These are phyloP conservation scores for Pythium grandisporangium DNA, from an alignment of 352 stramenopile genomes.

Conservation along the genomic window DNA sequence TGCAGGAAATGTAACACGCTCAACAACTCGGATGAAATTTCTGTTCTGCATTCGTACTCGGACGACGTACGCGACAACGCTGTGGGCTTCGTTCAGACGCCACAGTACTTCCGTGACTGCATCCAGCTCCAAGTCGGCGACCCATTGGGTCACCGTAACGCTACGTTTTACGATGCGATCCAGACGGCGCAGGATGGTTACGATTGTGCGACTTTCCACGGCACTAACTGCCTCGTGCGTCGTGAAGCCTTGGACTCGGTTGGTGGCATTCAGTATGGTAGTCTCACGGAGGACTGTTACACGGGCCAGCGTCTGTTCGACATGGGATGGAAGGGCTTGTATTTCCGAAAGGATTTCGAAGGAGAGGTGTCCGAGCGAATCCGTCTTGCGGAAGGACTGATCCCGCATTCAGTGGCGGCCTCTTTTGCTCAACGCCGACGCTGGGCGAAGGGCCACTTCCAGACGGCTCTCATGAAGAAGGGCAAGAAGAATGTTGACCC, in stretches of 20 bases:
- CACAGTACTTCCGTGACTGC: conserved; percentile 81
- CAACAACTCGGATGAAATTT: conserved; percentile 41
- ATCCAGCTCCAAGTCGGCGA: conserved; percentile 78
- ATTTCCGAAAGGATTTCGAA: conserved; percentile 86
- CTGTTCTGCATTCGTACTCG: conserved; percentile 68
- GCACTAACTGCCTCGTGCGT: conserved; percentile 75
- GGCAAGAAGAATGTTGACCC: conserved; percentile 71
- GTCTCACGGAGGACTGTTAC: conserved; percentile 78
- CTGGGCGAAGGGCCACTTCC: conserved; percentile 83
- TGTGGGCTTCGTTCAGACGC: conserved; percentile 74
- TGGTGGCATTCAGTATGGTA: conserved; percentile 78
- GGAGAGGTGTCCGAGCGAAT: conserved; percentile 66
- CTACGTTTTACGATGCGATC: conserved; percentile 81
- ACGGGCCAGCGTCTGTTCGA: conserved; percentile 63
- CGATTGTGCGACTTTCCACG: conserved; percentile 68
- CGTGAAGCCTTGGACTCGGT: conserved; percentile 81
- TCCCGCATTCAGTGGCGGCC: conserved; percentile 70
- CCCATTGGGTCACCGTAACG: conserved; percentile 69
- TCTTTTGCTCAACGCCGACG: conserved; percentile 73
- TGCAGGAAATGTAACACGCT: conserved; percentile 75
- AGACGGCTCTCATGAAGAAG: conserved; percentile 79
- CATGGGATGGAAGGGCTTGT: conserved; percentile 81
- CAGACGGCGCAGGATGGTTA: conserved; percentile 81
- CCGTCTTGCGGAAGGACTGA: conserved; percentile 64
- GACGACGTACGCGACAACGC: conserved; percentile 74